Base-by-base conservation (phyloP, 2,329 filamentous ascomycete species). In the Zasmidium angulare region DNA sequence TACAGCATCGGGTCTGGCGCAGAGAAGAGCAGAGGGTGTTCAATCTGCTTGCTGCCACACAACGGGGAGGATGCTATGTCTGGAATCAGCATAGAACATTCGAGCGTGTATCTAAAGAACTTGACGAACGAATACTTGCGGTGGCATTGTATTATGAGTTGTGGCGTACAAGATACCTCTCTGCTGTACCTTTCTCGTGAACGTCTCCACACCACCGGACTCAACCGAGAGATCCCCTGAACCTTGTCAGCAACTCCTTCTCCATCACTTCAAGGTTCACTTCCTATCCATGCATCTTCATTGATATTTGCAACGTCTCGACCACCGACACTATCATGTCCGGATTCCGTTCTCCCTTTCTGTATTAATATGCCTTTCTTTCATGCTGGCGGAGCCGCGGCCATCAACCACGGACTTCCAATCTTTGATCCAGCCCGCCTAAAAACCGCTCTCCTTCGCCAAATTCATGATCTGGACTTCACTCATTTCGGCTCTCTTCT, bases 401-500 rank as follows among this genome's bases (percentile, higher is more conserved):
- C 56, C 43, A 47, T 62, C 40, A 56, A 56, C 31, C 50, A 50
- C 46, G 47, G 55, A 49, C 52, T 57, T 48, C 43, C 40, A 53
- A 43, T 56, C 54, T 14, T 56, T 55, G 29, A 47, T 49, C 51
- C 65, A n/a, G 61, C 56, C 20, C 53, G 63, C 26, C 20, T 68
- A n/a, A 58, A 57, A 56, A 43, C 58, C 17, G 57, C 56, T 21
- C 19, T 66, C 40, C 53, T 62, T 26, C 53, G 52, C 23, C 60
- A 56, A 22, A 48, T 68, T 43, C 58, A 58, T 24, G 58, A 61
- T 19, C 57, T 68, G 40, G 64, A 68, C 53, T 64, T 68, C 24
- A 67, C 63, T 24, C 64, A 68, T 31, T 61, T 67, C 46, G 66
- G 66, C 4, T 67, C 66, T 10, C 50, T 68, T n/a, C 24, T 68